These are phyloP conservation scores for Pyronema omphalodes DNA, from an alignment of 495 filamentous ascomycete species.

Conservation along the genomic window DNA sequence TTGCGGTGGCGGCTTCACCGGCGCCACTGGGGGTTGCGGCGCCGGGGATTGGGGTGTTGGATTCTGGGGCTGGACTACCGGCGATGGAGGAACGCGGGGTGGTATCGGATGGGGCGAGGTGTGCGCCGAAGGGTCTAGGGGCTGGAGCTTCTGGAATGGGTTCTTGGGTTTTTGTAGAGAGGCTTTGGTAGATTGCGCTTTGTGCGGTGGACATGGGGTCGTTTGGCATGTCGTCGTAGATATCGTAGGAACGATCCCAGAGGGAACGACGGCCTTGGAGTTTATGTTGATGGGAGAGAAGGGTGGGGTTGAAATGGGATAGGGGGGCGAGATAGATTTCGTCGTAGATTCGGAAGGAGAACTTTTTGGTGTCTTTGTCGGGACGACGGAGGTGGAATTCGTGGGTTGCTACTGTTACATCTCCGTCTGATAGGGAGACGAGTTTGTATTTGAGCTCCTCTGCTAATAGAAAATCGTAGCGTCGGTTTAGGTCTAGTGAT, in stretches of 20 bases:
- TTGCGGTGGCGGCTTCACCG: slow-evolving; percentile 28
- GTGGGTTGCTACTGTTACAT: slow-evolving; percentile 54
- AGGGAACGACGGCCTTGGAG: slow-evolving; percentile 57
- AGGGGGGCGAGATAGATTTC: slow-evolving; percentile 80
- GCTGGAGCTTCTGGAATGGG: slow-evolving; percentile 34
- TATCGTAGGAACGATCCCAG: slow-evolving; percentile 69
- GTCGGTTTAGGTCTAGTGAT: slow-evolving; percentile 74
- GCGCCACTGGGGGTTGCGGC: slow-evolving; percentile 37
- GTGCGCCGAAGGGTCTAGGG: slow-evolving; percentile 32
- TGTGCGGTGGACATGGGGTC: slow-evolving; percentile 80
- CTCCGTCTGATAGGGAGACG: slow-evolving; percentile 68
- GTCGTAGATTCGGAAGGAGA: slow-evolving; percentile 86
- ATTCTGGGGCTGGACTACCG: slow-evolving; percentile 69
- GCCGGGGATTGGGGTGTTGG: slow-evolving; percentile 44
- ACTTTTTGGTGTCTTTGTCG: slow-evolving; percentile 75
- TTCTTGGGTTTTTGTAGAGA: slow-evolving; percentile 46
- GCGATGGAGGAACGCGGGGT: slow-evolving; percentile 73
- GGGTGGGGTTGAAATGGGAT: slow-evolving; percentile 57
- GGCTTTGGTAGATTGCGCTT: slow-evolving; percentile 64
- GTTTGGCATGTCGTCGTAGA: slow-evolving; percentile 79
- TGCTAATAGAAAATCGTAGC: slow-evolving; percentile 82
- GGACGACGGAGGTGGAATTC: slow-evolving; percentile 80
- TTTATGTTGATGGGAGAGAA: slow-evolving; percentile 68
- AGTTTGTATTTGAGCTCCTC: slow-evolving; percentile 87
- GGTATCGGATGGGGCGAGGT: slow-evolving; percentile 31